phyloP scores from a whole-genome alignment of 2,329 filamentous ascomycete genomes.

The Fusarium fracticaudum region DNA sequence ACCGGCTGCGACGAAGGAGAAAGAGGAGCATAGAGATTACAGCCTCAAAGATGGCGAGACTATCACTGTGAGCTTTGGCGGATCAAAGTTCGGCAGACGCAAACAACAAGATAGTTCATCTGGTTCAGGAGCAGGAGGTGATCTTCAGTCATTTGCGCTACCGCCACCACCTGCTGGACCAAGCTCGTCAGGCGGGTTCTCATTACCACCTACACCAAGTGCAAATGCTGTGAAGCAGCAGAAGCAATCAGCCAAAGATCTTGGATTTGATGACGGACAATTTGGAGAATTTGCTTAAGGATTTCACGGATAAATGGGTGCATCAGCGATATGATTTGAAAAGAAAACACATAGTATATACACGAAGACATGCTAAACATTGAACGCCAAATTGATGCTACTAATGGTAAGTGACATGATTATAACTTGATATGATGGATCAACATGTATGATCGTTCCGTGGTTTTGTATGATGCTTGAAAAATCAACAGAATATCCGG shows the following conservation, averaged over 20 bases:
- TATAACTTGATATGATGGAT: neutral
- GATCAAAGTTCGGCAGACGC: conserved; percentile 61
- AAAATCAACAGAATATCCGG: neutral
- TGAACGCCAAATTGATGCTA: conserved; percentile 15
- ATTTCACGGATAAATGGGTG: conserved; percentile 2
- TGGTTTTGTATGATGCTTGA: neutral
- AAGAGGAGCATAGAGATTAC: conserved; percentile 67
- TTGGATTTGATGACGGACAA: conserved; percentile 88
- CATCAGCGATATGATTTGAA: conserved; percentile 34
- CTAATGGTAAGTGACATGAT: conserved; percentile 22
- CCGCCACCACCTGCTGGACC: conserved; percentile 71
- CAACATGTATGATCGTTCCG: neutral
- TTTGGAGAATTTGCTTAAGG: conserved; percentile 82
- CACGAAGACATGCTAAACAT: conserved; percentile 2
- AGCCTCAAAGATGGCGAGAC: conserved; percentile 91
- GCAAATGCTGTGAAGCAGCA: conserved; percentile 68
- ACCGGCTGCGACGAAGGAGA: conserved; percentile 49
- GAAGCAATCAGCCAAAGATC: conserved; percentile 66
- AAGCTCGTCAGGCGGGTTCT: conserved; percentile 52
- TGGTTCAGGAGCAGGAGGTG: conserved; percentile 38
- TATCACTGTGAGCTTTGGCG: conserved; percentile 81
- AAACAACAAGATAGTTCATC: conserved; percentile 46
- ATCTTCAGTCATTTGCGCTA: conserved; percentile 72
- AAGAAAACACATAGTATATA: conserved; percentile 22
- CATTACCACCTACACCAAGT: conserved; percentile 75